Evolutionary conservation across 306 rosid genomes (phyloP), one percentile per base, ranked within the genome.

Genomic region (Dalbergia cultrata): DNA sequence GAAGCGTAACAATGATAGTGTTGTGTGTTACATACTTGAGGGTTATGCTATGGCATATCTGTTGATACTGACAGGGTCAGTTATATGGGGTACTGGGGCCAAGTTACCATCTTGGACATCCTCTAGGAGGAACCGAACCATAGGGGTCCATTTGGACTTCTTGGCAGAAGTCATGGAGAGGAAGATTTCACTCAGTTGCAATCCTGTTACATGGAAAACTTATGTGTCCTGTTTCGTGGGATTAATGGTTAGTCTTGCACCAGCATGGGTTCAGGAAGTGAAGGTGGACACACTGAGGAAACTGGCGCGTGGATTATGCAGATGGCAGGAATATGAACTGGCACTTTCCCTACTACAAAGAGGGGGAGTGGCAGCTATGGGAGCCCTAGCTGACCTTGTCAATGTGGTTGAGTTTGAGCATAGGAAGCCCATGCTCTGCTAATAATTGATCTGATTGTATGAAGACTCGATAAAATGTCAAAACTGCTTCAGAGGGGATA

Each of bases 41-140:
- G 97, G 96, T 26, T 91, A 90, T 66, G 92, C 87, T 70, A 70
- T 93, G 90, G 96, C 97, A 50, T 90, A 89, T 77, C 81, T 93
- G 44, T 68, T 87, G 82, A 73, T 87, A 19, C 54, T 86, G 53
- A 74, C 92, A 0, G 96, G 97, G 39, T 83, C 96, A 68, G 54
- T 89, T 9, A 78, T 87, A 41, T 93, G 97, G 97, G 91, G 92
- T 18, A 69, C 85, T 11, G 90, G 76, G 66, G 81, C 78, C 53
- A 86, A 90, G 62, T 59, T 81, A 84, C 80, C 92, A 34, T 64
- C 85, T 4, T 85, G 86, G 11, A 53, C 84, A 52, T 75, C 67
- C 58, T 73, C 82, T n/a, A 86, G 90, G 79, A 82, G 96, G 84
- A 70, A 73, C 22, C 82, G 80, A 5, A 77, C 76, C 22, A 56